These are phyloP conservation scores for Aechmea fasciata DNA, from an alignment of 176 grass and related monocot genomes.

Conservation along the genomic window DNA sequence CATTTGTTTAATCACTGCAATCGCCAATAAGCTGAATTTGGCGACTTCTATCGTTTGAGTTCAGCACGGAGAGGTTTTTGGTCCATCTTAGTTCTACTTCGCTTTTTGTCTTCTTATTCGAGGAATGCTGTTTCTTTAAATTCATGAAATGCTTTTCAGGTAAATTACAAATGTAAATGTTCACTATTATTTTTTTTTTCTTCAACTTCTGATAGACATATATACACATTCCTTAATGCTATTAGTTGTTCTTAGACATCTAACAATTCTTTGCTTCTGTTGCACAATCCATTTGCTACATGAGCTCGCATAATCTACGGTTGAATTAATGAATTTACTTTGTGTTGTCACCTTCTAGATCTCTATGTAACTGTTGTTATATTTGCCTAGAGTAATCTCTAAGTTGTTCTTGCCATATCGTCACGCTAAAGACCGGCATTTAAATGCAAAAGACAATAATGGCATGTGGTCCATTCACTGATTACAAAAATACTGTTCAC, in stretches of 20 bases:
- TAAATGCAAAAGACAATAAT: not conserved
- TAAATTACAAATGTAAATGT: not conserved
- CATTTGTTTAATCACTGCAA: not conserved
- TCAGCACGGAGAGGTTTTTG: not conserved
- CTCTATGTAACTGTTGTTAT: not conserved
- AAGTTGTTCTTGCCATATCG: not conserved
- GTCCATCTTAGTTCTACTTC: not conserved
- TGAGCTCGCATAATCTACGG: not conserved
- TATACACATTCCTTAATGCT: not conserved
- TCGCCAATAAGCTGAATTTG: not conserved
- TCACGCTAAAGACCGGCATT: not conserved
- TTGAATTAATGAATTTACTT: not conserved
- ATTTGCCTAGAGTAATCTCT: not conserved
- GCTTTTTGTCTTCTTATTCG: not conserved
- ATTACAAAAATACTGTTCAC: not conserved
- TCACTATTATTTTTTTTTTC: not conserved
- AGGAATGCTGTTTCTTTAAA: not conserved
- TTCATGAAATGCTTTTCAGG: not conserved
- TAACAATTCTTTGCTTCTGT: not conserved
- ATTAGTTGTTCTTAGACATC: not conserved
- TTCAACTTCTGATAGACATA: not conserved
- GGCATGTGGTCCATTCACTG: not conserved
- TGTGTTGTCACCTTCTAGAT: not conserved
- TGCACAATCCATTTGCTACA: not conserved
- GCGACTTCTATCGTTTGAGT: not conserved